phyloP scores from a whole-genome alignment of 2,329 filamentous ascomycete genomes.

The Fusarium euwallaceae region DNA sequence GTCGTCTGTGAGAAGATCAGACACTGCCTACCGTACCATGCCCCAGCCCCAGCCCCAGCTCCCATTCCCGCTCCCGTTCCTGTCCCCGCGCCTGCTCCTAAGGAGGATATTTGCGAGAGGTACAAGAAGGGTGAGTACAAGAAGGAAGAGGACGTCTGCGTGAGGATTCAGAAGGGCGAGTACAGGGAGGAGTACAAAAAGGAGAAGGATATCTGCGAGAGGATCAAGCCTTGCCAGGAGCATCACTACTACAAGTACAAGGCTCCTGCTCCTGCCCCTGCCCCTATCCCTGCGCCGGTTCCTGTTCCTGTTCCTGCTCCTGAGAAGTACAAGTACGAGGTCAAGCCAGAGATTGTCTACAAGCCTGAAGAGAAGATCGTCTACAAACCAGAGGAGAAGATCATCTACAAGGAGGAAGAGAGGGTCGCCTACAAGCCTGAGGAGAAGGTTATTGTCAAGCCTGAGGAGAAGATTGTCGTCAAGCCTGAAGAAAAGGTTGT shows the following conservation, averaged over 20 bases:
- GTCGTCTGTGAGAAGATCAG: not conserved
- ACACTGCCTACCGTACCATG: not conserved
- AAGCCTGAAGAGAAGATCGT: not conserved
- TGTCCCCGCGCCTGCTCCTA: not conserved
- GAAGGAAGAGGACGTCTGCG: not conserved
- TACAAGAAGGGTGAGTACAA: not conserved
- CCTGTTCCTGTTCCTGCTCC: conserved; percentile 16
- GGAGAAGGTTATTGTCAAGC: not conserved
- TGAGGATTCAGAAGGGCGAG: not conserved
- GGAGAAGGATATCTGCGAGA: conserved; percentile 1
- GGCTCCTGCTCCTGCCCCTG: not conserved
- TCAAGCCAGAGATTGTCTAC: not conserved
- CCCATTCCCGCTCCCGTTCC: not conserved
- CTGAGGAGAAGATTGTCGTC: not conserved
- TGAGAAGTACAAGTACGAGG: not conserved
- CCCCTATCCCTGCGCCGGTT: not conserved
- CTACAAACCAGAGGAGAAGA: not conserved
- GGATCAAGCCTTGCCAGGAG: not conserved
- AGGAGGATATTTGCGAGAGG: not conserved
- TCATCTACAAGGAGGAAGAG: not conserved
- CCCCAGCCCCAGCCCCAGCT: not conserved
- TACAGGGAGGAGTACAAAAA: not conserved
- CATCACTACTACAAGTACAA: not conserved
- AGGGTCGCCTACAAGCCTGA: not conserved
- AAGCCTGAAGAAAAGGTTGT: not conserved